phyloP scores from a whole-genome alignment of 1,284 basidiomycete genomes.

The Puccinia coronata region DNA sequence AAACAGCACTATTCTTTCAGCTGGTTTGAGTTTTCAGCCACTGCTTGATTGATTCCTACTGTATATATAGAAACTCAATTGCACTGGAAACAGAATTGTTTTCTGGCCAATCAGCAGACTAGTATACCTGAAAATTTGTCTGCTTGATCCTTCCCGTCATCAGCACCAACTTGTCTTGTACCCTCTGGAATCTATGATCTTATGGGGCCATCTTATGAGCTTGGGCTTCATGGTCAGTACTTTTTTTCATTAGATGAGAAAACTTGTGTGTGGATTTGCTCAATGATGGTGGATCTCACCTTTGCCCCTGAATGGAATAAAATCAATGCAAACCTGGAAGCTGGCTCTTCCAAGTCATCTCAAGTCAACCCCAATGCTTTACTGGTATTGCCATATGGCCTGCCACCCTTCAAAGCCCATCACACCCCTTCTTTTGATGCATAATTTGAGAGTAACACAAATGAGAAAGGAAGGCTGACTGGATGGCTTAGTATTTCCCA shows the following conservation, averaged over 20 bases:
- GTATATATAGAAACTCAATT: slow-evolving; percentile 49
- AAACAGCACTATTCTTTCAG: slow-evolving; percentile 50
- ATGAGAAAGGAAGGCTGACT: background rate
- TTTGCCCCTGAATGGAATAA: no score
- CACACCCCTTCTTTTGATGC: background rate
- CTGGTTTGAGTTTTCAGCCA: slow-evolving; percentile 45
- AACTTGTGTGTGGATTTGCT: background rate
- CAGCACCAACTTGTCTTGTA: slow-evolving; percentile 45
- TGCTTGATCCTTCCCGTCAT: slow-evolving; percentile 43
- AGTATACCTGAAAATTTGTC: slow-evolving; percentile 48
- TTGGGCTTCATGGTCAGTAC: slow-evolving; percentile 40
- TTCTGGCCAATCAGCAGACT: slow-evolving; percentile 40
- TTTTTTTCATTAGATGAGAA: background rate
- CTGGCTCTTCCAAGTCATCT: slow-evolving; percentile 31
- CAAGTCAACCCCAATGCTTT: slow-evolving; percentile 45
- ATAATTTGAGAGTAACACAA: no score
- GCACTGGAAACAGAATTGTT: slow-evolving; percentile 43
- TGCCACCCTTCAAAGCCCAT: slow-evolving; percentile 48
- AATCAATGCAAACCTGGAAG: background rate
- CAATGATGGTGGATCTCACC: no score
- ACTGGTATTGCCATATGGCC: slow-evolving; percentile 45
- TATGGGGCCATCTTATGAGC: slow-evolving; percentile 50
- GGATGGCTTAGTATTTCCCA: slow-evolving; percentile 29
- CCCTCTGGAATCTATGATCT: slow-evolving; percentile 46
- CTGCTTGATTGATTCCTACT: slow-evolving; percentile 48